phyloP scores from a whole-genome alignment of 108 stramenopile genomes.

The Nitzschia inconspicua region DNA sequence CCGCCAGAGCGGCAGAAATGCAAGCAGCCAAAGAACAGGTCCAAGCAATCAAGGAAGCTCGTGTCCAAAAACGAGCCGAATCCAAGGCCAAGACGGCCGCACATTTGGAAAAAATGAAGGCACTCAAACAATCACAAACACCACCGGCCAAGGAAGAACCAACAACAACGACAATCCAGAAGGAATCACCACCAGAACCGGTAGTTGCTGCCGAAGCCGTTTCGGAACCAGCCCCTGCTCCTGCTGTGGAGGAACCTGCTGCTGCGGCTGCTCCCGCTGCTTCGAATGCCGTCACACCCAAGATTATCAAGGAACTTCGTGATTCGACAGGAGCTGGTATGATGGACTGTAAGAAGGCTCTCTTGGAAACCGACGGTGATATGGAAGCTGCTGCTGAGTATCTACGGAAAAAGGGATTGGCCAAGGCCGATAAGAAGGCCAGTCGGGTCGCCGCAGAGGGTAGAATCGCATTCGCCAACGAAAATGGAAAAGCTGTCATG shows the following conservation, averaged over 20 bases:
- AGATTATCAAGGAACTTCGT: constrained; percentile 64
- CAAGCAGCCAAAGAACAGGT: constrained; percentile 1
- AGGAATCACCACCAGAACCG: background rate
- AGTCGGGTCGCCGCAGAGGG: constrained; percentile 76
- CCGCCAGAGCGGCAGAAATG: constrained; percentile 8
- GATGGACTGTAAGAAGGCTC: constrained; percentile 88
- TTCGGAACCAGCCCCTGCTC: background rate
- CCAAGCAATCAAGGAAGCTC: constrained; percentile 12
- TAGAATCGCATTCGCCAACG: constrained; percentile 49
- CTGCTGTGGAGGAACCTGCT: background rate
- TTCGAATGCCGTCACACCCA: constrained; percentile 13
- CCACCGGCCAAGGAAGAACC: background rate
- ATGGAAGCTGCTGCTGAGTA: constrained; percentile 67
- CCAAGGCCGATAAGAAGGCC: constrained; percentile 84
- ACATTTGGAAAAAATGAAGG: too few species aligned
- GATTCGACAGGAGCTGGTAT: constrained; percentile 77
- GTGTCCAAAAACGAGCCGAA: constrained; percentile 7
- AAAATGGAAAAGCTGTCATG: constrained; percentile 63
- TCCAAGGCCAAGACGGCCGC: constrained; percentile 4
- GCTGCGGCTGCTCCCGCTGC: constrained; percentile 11
- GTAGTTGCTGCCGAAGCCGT: background rate
- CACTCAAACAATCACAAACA: background rate
- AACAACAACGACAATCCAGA: background rate
- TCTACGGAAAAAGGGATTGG: constrained; percentile 74
- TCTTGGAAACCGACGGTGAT: constrained; percentile 73